These are phyloP conservation scores for Priceomyces medius DNA, from an alignment of 805 yeast species.

Conservation along the genomic window DNA sequence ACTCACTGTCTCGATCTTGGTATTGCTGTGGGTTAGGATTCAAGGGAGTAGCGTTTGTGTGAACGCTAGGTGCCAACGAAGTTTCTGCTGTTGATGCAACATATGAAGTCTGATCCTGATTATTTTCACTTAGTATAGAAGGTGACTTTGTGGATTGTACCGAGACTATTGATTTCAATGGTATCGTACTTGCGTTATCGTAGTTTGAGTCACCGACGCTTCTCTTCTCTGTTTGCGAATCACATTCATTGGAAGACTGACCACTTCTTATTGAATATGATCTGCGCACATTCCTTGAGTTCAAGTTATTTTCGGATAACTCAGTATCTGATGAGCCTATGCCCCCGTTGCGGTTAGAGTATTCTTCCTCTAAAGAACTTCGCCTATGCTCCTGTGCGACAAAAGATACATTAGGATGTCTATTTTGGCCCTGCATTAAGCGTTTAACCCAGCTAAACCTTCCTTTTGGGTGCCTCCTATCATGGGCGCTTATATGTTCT, in stretches of 20 bases:
- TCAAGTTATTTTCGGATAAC: not conserved
- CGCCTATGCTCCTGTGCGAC: not conserved
- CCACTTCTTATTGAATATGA: slow-evolving; percentile 4
- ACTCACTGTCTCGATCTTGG: slow-evolving; percentile 34
- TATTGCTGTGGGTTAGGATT: slow-evolving; percentile 3
- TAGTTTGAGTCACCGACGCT: slow-evolving; percentile 19
- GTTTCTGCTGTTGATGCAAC: slow-evolving; percentile 52
- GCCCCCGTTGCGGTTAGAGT: not conserved
- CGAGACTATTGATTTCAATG: slow-evolving; percentile 46
- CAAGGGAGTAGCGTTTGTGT: slow-evolving; percentile 7
- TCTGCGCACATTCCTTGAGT: slow-evolving; percentile 1
- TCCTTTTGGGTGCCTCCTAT: slow-evolving; percentile 29
- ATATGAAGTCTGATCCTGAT: slow-evolving; percentile 28
- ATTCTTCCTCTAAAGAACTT: not conserved
- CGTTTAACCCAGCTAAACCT: slow-evolving; percentile 43
- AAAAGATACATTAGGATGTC: slow-evolving; percentile 10
- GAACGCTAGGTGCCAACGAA: slow-evolving; percentile 45
- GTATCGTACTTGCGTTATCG: slow-evolving; percentile 48
- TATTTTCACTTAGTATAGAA: slow-evolving; percentile 34
- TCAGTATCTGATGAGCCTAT: not conserved
- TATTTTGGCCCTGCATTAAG: slow-evolving; percentile 37
- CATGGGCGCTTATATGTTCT: slow-evolving; percentile 11
- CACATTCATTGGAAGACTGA: slow-evolving; percentile 8
- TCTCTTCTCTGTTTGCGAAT: slow-evolving; percentile 7
- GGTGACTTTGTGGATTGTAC: slow-evolving; percentile 40